phyloP scores from a whole-genome alignment of 257 asterid genomes.

The Galeopsis tetrahit region DNA sequence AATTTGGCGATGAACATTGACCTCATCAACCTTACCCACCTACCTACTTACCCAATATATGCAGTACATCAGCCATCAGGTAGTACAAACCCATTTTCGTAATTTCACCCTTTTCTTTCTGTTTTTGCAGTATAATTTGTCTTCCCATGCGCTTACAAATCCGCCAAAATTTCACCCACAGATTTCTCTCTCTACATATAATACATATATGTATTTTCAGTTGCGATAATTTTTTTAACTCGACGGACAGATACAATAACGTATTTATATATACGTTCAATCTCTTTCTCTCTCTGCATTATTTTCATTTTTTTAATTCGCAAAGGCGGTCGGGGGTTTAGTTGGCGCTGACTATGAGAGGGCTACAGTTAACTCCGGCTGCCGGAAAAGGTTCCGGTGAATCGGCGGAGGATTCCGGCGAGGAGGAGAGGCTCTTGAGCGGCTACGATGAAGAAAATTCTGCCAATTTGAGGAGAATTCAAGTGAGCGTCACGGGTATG shows the following conservation, averaged over 20 bases:
- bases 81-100: constrained; percentile 37
- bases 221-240: not conserved
- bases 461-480: constrained; percentile 61
- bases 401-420: constrained; percentile 46
- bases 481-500: constrained; percentile 91
- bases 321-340: constrained; percentile 34
- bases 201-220: not conserved
- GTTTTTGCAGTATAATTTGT: constrained; percentile 29
- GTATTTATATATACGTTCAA: constrained; percentile 18
- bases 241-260: constrained; percentile 33
- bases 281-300: constrained; percentile 23
- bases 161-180: constrained; percentile 43
- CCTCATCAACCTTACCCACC: constrained; percentile 26
- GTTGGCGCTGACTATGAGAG: constrained; percentile 63
- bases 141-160: constrained; percentile 44
- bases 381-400: constrained; percentile 33
- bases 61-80: constrained; percentile 50
- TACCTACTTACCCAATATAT: constrained; percentile 32
- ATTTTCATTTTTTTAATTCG: constrained; percentile 9
- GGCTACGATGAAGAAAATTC: constrained; percentile 54
- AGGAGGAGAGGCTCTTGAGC: constrained; percentile 71
- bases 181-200: constrained; percentile 35
- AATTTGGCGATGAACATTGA: not conserved
- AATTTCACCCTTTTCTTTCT: constrained; percentile 29
- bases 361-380: constrained; percentile 69